These are phyloP conservation scores for Kwoniella botswanensis DNA, from an alignment of 768 basidiomycete genomes.

Conservation along the genomic window DNA sequence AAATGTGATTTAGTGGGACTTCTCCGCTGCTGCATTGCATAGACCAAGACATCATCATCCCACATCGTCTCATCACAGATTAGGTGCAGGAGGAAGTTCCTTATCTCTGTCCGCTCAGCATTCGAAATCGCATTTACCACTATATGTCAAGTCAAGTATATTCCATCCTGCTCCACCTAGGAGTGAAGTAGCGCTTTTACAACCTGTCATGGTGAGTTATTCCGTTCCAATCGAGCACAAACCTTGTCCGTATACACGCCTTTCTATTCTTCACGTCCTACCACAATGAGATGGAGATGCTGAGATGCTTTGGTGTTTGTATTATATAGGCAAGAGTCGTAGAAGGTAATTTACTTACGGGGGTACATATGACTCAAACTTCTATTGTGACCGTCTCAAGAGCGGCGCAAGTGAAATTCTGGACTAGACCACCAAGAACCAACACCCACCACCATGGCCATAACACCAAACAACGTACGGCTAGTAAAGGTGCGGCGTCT, in stretches of 20 bases:
- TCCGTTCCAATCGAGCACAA: neutral
- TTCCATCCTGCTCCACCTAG: slow-evolving; percentile 90
- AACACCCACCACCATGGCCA: neutral
- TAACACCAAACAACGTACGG: slow-evolving; percentile 1
- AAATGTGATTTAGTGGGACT: slow-evolving; percentile 76
- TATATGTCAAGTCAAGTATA: slow-evolving; percentile 60
- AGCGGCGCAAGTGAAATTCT: slow-evolving; percentile 77
- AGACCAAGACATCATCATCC: slow-evolving; percentile 69
- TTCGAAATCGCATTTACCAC: slow-evolving; percentile 59
- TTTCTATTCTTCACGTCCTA: too few relatives aligned
- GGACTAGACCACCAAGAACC: slow-evolving; percentile 60
- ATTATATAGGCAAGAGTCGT: slow-evolving; percentile 72
- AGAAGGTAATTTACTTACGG: slow-evolving; percentile 77
- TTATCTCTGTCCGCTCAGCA: slow-evolving; percentile 70
- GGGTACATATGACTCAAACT: slow-evolving; percentile 76
- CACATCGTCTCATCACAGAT: slow-evolving; percentile 65
- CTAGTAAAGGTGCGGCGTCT: neutral
- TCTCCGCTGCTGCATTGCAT: slow-evolving; percentile 87
- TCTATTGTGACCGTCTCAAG: slow-evolving; percentile 80
- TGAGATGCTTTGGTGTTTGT: too few relatives aligned
- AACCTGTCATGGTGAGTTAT: slow-evolving; percentile 78
- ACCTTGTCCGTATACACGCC: too few relatives aligned
- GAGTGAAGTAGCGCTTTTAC: slow-evolving; percentile 85
- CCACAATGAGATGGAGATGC: too few relatives aligned
- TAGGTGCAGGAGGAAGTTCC: slow-evolving; percentile 74